These are phyloP conservation scores for Yarrowia phangngaensis DNA, from an alignment of 805 yeast genomes.

Conservation along the genomic window DNA sequence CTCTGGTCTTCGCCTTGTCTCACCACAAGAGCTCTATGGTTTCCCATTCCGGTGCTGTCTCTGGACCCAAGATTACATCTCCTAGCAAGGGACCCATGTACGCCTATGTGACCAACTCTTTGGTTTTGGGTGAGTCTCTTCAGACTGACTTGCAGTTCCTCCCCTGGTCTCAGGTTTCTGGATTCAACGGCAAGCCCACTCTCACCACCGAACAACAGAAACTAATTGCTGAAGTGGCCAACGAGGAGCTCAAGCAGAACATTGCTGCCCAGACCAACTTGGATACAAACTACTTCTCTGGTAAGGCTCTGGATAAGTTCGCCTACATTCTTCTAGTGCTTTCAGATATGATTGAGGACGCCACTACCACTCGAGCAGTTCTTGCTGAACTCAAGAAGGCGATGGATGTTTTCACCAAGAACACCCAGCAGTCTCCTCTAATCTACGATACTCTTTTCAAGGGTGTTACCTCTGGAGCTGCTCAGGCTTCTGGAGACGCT, in stretches of 20 bases:
- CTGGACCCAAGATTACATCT: constrained; percentile 38
- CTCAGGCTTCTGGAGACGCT: constrained; percentile 39
- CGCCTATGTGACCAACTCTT: constrained; percentile 39
- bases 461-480: constrained; percentile 41
- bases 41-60: constrained; percentile 25
- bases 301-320: constrained; percentile 83
- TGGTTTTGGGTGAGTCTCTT: constrained; percentile 41
- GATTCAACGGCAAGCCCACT: constrained; percentile 27
- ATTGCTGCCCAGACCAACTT: constrained; percentile 56
- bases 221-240: constrained; percentile 48
- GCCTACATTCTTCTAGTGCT: constrained; percentile 73
- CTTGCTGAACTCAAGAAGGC: constrained; percentile 63
- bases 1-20: constrained; percentile 60
- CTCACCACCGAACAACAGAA: constrained; percentile 42
- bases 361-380: constrained; percentile 47
- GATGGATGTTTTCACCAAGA: constrained; percentile 61
- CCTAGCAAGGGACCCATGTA: constrained; percentile 46
- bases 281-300: constrained; percentile 87
- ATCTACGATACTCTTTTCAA: constrained; percentile 68
- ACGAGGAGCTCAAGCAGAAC: constrained; percentile 53
- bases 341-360: constrained; percentile 36
- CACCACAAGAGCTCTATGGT: constrained; percentile 48
- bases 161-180: constrained; percentile 52
- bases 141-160: constrained; percentile 48
- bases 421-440: constrained; percentile 68